Conservation (phyloP, 495 filamentous ascomycete species). For the Hypoxylon trugodes region DNA sequence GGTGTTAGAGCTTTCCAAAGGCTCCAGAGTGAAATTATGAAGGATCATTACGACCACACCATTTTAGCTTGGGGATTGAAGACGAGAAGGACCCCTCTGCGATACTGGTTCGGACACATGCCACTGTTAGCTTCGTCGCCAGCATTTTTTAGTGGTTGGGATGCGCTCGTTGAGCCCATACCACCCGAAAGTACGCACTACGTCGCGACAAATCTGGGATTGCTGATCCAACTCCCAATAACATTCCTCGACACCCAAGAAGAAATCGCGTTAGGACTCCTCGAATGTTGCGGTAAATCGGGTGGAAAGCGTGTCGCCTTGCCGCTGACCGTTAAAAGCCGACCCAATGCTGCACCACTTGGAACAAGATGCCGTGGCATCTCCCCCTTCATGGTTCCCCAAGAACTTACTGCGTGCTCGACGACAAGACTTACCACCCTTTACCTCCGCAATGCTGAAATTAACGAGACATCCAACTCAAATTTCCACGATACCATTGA, state of each 20-base stretch:
- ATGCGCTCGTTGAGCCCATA: background rate
- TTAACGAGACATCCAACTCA: background rate
- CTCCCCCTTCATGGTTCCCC: background rate
- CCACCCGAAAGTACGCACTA: background rate
- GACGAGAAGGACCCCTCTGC: background rate
- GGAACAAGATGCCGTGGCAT: background rate
- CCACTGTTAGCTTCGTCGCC: background rate
- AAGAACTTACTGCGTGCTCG: background rate
- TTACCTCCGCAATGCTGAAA: background rate
- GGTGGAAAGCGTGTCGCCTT: background rate
- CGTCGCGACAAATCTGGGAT: background rate
- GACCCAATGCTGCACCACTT: background rate
- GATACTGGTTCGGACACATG: background rate
- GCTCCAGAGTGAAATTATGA: conserved; percentile 49
- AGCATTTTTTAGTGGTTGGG: background rate
- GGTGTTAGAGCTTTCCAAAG: conserved; percentile 41
- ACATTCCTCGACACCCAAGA: background rate
- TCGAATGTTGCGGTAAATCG: background rate
- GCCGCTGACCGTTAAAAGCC: background rate
- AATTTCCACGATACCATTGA: background rate
- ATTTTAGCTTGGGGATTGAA: conserved; percentile 32
- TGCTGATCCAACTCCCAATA: background rate
- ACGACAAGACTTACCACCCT: background rate
- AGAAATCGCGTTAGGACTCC: background rate
- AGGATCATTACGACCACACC: conserved; percentile 24